These are phyloP conservation scores for Tetragonia tetragonoides DNA, from an alignment of 148 eudicot species.

Conservation along the genomic window DNA sequence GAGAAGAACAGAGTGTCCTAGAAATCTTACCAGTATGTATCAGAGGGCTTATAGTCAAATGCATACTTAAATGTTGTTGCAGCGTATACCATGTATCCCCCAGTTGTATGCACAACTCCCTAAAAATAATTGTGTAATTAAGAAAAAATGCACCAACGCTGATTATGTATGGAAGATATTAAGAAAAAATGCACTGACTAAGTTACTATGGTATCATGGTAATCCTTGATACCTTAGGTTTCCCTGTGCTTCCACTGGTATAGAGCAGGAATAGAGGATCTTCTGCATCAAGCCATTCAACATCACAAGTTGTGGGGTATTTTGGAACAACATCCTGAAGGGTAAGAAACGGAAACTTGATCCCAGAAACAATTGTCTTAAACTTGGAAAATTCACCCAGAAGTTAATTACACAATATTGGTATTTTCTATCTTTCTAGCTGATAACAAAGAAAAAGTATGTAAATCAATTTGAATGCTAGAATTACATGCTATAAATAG, in stretches of 20 bases:
- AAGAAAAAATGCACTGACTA: slow-evolving; percentile 6
- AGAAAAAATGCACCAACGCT: neutral
- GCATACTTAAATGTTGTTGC: slow-evolving; percentile 98
- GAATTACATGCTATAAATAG: neutral
- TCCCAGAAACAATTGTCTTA: neutral
- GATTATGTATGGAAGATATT: neutral
- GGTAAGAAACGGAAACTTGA: slow-evolving; percentile 10
- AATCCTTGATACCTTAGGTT: slow-evolving; percentile 72
- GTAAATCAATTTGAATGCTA: neutral
- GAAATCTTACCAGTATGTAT: slow-evolving; percentile 75
- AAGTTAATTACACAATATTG: neutral
- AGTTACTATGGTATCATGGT: neutral
- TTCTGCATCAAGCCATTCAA: slow-evolving; percentile 96
- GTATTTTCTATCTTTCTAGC: neutral
- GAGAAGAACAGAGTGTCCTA: neutral
- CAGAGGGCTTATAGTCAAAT: slow-evolving; percentile 93
- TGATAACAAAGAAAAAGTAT: neutral
- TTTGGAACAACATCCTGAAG: slow-evolving; percentile 85
- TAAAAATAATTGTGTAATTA: slow-evolving; percentile 17
- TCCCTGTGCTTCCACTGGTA: slow-evolving; percentile 98
- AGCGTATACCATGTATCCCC: slow-evolving; percentile 97
- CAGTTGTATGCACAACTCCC: slow-evolving; percentile 99
- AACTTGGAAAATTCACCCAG: neutral
- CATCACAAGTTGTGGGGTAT: slow-evolving; percentile 70
- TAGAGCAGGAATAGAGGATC: slow-evolving; percentile 93